A percentile compares a stretch with the other conserved stretches of the same genome.
These are phyloP conservation scores for Echites panduratus DNA, from an alignment of 257 asterid species.

Conservation along the genomic window DNA sequence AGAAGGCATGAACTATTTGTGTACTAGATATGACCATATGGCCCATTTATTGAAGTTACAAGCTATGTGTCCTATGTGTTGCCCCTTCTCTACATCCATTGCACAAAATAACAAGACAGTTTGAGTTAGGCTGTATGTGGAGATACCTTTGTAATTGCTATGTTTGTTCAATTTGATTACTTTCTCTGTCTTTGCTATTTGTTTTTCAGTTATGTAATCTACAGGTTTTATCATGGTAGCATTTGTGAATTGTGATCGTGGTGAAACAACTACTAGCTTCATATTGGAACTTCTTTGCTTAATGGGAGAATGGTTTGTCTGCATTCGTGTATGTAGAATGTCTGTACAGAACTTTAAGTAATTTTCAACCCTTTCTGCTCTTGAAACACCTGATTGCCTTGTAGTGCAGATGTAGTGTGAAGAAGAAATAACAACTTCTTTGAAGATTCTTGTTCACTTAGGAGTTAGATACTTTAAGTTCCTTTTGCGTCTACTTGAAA, in stretches of 20 bases:
- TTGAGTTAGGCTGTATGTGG: background rate
- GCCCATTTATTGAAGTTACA: background rate
- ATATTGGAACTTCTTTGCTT: background rate
- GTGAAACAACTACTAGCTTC: background rate
- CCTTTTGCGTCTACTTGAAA: background rate
- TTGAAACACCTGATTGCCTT: background rate
- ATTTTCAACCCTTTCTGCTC: background rate
- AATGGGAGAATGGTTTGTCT: background rate
- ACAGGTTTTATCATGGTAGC: background rate
- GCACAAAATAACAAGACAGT: background rate
- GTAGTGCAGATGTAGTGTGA: background rate
- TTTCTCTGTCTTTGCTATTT: background rate
- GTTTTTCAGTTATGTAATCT: background rate
- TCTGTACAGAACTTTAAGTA: background rate
- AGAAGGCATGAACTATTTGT: too few relatives aligned
- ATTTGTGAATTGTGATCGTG: background rate
- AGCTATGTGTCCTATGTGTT: background rate
- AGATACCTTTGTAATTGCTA: background rate
- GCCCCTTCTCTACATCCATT: background rate
- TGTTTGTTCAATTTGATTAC: background rate
- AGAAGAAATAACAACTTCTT: background rate
- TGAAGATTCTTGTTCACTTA: background rate
- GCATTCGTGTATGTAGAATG: background rate
- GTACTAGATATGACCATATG: background rate
- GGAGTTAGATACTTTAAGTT: background rate